These are phyloP conservation scores for Ceratobasidium sp. DNA, from an alignment of 1,284 basidiomycete species.

Conservation along the genomic window DNA sequence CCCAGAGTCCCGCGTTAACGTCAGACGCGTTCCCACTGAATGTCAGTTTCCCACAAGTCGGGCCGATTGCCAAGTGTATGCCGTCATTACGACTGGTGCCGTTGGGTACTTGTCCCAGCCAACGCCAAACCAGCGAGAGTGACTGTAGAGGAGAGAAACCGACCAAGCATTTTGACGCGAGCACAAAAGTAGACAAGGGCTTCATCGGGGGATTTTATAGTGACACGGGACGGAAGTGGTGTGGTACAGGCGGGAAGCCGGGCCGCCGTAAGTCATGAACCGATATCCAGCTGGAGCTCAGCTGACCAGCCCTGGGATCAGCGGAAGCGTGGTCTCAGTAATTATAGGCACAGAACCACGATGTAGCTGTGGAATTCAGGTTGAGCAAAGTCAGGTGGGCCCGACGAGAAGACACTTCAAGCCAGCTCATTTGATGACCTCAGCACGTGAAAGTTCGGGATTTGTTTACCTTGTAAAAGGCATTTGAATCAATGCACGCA, in stretches of 20 bases:
- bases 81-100: conserved; percentile 38
- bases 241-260: neutral
- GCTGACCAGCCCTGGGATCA: conserved; percentile 7
- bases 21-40: conserved; percentile 48
- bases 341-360: neutral
- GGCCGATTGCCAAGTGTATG: conserved; percentile 38
- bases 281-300: neutral
- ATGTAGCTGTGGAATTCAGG: neutral
- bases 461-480: no score
- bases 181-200: neutral
- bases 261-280: neutral
- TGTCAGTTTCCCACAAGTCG: conserved; percentile 35
- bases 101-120: neutral
- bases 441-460: no score
- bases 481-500: no score
- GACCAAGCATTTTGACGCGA: neutral
- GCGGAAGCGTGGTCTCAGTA: neutral
- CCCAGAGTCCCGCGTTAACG: conserved; percentile 54
- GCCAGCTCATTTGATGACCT: no score
- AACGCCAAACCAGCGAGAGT: conserved; percentile 5
- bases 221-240: neutral
- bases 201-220: conserved; percentile 1
- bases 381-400: no score
- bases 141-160: neutral
- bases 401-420: no score